phyloP scores from a whole-genome alignment of 202 grass and related monocot genomes.

The Panicum hallii region DNA sequence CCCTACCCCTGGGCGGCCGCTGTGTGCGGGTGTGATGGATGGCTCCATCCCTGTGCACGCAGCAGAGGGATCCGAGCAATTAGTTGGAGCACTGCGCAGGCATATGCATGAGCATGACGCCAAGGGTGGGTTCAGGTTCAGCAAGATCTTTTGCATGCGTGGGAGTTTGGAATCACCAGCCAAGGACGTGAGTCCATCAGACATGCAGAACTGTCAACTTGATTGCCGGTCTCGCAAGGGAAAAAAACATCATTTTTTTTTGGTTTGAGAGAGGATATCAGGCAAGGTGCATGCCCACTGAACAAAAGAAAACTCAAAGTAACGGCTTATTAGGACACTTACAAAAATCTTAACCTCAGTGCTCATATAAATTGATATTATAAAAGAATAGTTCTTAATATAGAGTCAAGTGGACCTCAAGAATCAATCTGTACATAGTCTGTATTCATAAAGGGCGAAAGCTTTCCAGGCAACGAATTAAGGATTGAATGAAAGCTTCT shows the following conservation, averaged over 20 bases:
- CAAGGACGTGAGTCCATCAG: slow-evolving; percentile 3
- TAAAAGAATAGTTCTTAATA: background rate
- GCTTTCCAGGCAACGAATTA: background rate
- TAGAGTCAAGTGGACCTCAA: background rate
- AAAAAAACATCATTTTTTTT: background rate
- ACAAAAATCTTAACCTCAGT: background rate
- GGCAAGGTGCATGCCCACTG: too few relatives aligned
- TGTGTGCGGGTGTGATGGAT: slow-evolving; percentile 5
- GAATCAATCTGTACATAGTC: background rate
- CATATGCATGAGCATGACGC: background rate
- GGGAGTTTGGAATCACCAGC: slow-evolving; percentile 45
- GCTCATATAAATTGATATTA: background rate
- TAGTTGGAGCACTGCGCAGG: background rate
- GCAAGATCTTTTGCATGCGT: slow-evolving; percentile 30
- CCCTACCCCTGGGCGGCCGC: background rate
- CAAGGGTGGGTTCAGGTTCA: background rate
- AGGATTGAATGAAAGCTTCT: background rate
- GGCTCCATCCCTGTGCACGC: slow-evolving; percentile 6
- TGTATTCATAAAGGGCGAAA: background rate
- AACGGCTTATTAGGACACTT: too few relatives aligned
- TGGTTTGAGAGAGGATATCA: too few relatives aligned
- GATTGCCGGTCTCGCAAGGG: background rate
- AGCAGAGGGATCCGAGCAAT: slow-evolving; percentile 6
- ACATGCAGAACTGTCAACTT: slow-evolving; percentile 23
- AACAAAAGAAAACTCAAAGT: too few relatives aligned